Evolutionary conservation across 805 yeast genomes (phyloP).

Genomic region (Metschnikowia gruessii): DNA sequence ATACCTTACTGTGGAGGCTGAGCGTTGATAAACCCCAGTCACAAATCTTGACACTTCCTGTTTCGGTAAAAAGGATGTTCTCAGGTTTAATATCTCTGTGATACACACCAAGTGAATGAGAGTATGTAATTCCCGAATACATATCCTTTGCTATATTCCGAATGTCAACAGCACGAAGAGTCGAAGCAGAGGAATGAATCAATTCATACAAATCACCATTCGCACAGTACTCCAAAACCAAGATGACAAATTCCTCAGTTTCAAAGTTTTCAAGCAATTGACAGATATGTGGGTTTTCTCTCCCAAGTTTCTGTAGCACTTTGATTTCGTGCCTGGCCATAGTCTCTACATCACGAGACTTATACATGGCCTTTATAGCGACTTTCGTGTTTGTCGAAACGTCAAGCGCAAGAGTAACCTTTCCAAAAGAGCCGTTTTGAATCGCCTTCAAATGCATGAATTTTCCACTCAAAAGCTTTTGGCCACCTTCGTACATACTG

Average conservation of each 20-base stretch:
- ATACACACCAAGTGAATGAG: conserved; percentile 58
- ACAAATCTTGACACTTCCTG: conserved; percentile 58
- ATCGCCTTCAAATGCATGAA: conserved; percentile 45
- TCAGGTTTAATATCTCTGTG: conserved; percentile 78
- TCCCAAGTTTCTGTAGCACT: conserved; percentile 38
- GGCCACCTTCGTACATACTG: conserved; percentile 39
- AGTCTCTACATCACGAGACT: conserved; percentile 38
- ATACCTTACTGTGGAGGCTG: conserved; percentile 25
- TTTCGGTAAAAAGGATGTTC: conserved; percentile 52
- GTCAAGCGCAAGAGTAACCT: conserved; percentile 54
- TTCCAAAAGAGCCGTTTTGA: conserved; percentile 62
- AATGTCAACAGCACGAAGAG: conserved; percentile 25
- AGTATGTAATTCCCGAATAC: conserved; percentile 47
- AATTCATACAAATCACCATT: conserved; percentile 68
- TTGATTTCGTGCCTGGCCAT: conserved; percentile 56
- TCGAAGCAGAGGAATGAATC: conserved; percentile 27
- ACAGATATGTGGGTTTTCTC: conserved; percentile 52
- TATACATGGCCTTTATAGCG: conserved; percentile 55
- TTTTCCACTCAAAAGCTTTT: conserved; percentile 31
- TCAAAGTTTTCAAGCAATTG: conserved; percentile 57
- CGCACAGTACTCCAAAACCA: conserved; percentile 65
- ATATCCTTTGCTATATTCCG: conserved; percentile 48
- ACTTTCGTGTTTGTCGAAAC: conserved; percentile 30
- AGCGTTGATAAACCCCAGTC: conserved; percentile 71
- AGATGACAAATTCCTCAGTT: conserved; percentile 46